These are phyloP conservation scores for Elsinoe necatrix DNA, from an alignment of 2,329 filamentous ascomycete genomes.

Conservation along the genomic window DNA sequence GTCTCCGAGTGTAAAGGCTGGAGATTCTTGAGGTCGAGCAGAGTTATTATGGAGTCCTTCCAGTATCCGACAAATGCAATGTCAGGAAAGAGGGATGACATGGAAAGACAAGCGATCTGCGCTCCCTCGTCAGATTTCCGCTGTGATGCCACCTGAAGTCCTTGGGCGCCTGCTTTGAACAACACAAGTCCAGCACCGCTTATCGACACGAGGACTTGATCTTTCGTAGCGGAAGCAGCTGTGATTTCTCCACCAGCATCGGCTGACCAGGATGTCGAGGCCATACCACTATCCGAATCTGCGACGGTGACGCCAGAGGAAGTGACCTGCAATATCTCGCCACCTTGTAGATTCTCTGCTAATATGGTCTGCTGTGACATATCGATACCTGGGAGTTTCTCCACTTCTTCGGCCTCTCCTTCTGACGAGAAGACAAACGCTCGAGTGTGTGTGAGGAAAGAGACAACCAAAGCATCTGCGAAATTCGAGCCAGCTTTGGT, in stretches of 20 bases:
- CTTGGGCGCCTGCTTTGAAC: conserved; percentile 50
- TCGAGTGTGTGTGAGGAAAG: conserved; percentile 75
- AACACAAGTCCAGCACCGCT: conserved; percentile 66
- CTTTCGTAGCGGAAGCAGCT: conserved; percentile 64
- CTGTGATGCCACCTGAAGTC: conserved; percentile 49
- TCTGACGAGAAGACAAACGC: conserved; percentile 66
- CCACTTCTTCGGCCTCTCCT: conserved; percentile 79
- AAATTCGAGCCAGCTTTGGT: conserved; percentile 46
- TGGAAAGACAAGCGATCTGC: conserved; percentile 77
- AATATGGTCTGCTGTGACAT: conserved; percentile 66
- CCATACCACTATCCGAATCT: conserved; percentile 48
- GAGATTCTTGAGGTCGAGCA: conserved; percentile 62
- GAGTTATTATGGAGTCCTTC: conserved; percentile 67
- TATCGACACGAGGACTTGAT: conserved; percentile 63
- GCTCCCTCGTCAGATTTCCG: conserved; percentile 58
- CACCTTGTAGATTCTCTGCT: conserved; percentile 53
- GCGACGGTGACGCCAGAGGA: conserved; percentile 53
- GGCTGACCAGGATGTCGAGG: conserved; percentile 52
- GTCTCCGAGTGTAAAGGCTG: conserved; percentile 56
- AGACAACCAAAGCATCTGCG: conserved; percentile 66
- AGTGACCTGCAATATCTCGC: conserved; percentile 68
- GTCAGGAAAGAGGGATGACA: conserved; percentile 54
- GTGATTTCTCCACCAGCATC: conserved; percentile 54
- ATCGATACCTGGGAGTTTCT: conserved; percentile 61
- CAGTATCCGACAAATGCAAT: conserved; percentile 82